Evolutionary conservation across 176 grass and related monocot species (phyloP).

Genomic region (Avena insularis): DNA sequence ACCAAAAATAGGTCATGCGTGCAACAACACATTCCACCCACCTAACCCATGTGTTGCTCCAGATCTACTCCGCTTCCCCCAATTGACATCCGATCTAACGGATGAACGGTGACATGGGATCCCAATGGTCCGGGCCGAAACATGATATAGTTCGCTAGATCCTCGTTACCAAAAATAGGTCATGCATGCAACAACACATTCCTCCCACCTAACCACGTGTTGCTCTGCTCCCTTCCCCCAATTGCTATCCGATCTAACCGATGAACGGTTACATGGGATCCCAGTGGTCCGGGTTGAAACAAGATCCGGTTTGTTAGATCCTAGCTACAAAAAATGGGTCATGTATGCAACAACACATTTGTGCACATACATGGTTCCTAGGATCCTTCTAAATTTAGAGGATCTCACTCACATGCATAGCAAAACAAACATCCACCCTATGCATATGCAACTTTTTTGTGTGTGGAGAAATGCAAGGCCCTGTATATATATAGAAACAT

Average conservation of each 20-base stretch:
- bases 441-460: not conserved
- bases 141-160: not conserved
- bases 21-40: too few relatives aligned
- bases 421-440: too few relatives aligned
- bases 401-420: not conserved
- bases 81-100: not conserved
- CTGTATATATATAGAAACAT: not conserved
- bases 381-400: not conserved
- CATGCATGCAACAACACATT: too few relatives aligned
- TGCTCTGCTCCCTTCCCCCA: not conserved
- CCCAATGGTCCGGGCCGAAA: too few relatives aligned
- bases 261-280: too few relatives aligned
- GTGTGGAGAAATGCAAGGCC: not conserved
- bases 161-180: not conserved
- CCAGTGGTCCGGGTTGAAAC: too few relatives aligned
- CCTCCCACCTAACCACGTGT: not conserved
- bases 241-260: not conserved
- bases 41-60: too few relatives aligned
- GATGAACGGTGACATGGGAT: not conserved
- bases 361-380: not conserved
- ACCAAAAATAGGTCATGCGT: too few relatives aligned
- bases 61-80: too few relatives aligned
- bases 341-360: not conserved
- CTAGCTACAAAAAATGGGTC: too few relatives aligned
- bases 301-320: too few relatives aligned